These are phyloP conservation scores for Cordyceps tenuipes DNA, from an alignment of 2,329 filamentous ascomycete genomes.

Conservation along the genomic window DNA sequence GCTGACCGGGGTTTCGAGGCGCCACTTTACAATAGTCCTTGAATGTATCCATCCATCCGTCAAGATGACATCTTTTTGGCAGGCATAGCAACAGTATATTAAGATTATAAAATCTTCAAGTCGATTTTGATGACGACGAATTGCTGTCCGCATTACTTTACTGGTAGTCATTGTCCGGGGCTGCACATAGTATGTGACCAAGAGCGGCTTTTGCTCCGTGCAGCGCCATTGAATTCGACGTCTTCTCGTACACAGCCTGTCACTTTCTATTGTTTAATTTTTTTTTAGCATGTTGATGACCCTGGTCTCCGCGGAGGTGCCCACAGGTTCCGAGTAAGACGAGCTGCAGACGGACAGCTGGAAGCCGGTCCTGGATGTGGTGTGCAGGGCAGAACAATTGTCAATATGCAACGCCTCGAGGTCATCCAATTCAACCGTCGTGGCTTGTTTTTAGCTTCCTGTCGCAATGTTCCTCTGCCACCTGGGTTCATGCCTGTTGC, in stretches of 20 bases:
- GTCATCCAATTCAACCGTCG: not conserved
- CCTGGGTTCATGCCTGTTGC: not conserved
- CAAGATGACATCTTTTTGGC: conserved; percentile 1
- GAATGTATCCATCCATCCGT: not conserved
- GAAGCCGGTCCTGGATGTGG: not conserved
- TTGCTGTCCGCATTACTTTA: not conserved
- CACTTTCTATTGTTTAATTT: not conserved
- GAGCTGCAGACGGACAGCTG: not conserved
- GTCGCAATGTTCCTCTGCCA: not conserved
- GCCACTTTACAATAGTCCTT: conserved; percentile 1
- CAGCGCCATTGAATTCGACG: not conserved
- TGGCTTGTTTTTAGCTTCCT: not conserved
- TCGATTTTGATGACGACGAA: not conserved
- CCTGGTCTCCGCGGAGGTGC: not conserved
- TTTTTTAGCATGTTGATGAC: not conserved
- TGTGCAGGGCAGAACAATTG: not conserved
- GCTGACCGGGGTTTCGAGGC: not conserved
- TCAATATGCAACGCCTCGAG: not conserved
- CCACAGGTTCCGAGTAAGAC: not conserved
- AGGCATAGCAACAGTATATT: not conserved
- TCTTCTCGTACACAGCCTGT: not conserved
- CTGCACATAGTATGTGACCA: not conserved
- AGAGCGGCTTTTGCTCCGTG: conserved; percentile 2
- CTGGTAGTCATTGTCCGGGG: not conserved
- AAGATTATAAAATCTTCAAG: not conserved